Base-by-base conservation (phyloP, 2,329 filamentous ascomycete species). In the Proliferodiscus dingleyae region DNA sequence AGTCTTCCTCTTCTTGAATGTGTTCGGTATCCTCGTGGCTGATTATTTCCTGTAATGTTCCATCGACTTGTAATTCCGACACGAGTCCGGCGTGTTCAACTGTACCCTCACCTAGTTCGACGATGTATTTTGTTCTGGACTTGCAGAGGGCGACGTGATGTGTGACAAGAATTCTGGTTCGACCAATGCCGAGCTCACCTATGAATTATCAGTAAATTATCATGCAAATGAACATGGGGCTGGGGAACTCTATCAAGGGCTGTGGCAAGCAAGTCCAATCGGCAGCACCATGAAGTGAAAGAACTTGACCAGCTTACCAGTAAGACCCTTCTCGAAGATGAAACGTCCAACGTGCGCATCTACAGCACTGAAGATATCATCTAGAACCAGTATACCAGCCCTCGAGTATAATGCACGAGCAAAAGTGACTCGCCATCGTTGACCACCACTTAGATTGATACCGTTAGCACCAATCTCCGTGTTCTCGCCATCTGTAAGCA, bases 401-500 rank as follows among this genome's bases (percentile, higher is more conserved):
- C 87, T 74, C 2, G 86, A 90, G 64, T 93, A 93, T 15, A 93
- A 71, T 1, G 87, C 87, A 37, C 88, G 74, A 2, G 87, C 88
- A 55, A 94, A 80, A 0, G 85, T 87, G 24, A 93, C 76, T 42
- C 88, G 78, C 85, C 87, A 90, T 59, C 87, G 81, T 64, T 94
- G 88, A 0, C 88, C 89, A 51, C 89, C 88, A 50, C 83, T 89
- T 5, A 94, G 70, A 55, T 91, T 90, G 56, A 93, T 87, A 5
- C 88, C 88, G 51, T 91, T 90, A 2, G 86, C 85, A 9, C 88
- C 88, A 42, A 94, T 87, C 58, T 90, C 85, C 0, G 89, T 94
- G 37, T 78, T 67, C 56, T 93, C 87, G 3, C 87, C 87, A 59
- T 91, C 85, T 0, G 78, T 69, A 13, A 94, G 72, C 70, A 89